Base-by-base conservation (phyloP, 176 grass and related monocot genomes). In the Paspalum notatum region DNA sequence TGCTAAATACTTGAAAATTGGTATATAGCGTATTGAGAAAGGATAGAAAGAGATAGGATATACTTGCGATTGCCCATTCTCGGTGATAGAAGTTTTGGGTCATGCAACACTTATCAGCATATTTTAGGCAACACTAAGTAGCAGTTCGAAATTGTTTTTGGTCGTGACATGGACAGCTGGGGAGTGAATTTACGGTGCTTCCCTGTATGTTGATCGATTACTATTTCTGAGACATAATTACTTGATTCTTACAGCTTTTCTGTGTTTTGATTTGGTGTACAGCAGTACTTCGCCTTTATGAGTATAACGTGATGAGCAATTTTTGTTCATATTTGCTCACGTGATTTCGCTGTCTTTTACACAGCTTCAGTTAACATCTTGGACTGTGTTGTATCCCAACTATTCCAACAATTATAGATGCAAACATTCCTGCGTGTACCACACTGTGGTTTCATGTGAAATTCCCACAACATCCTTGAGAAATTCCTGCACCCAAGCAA, bases 71-170 rank as follows among this genome's bases (percentile, higher is more conserved):
- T 81, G 54, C 14, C 20, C 59, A 51, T 71, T 83, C 26, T 81
- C 45, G 71, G 62, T 49, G 70, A 77, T 65, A 49, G 40, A 56
- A 49, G n/a, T 81, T 75, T 81, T 37, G 49, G 26, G 68, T 65
- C 60, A 68, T 86, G 21, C 6, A 37, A 60, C n/a, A 68, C 60
- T 32, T 32, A 32, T 32, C 32, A 32, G 32, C 32, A 3, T 32
- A 32, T 84, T 60, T 60, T 9, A 60, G 57, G 10, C 57, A 26
- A 25, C 25, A 59, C n/a, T 59, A 12, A 46, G 38, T 60, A 72
- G 24, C 57, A 83, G 66, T 40, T 67, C 41, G 56, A 50, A 8
- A 50, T n/a, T 54, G 48, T 14, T 87, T 69, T 71, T 60, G 55
- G 71, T 71, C 65, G 57, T 81, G 65, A 44, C 2, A 73, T 11